Base-by-base conservation (phyloP, 2,329 filamentous ascomycete genomes). In the Aspergillus texensis region DNA sequence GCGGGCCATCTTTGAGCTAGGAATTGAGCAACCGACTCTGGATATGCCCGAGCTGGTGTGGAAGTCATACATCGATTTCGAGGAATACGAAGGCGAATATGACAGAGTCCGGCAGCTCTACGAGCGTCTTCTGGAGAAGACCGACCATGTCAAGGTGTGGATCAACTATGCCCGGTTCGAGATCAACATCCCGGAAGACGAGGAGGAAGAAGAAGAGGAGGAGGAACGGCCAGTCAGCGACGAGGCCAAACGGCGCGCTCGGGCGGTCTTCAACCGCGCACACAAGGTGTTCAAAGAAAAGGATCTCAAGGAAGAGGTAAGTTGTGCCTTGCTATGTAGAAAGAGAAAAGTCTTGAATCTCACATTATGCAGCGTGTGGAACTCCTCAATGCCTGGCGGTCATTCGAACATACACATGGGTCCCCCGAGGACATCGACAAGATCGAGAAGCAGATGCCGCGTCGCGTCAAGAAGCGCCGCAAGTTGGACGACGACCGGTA, bases 91-190 rank as follows among this genome's bases (percentile, higher is more conserved):
- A 78, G 92, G 89, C 72, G 93, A 97, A 78, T 97, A 94, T 78
- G 92, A 93, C 59, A 85, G 89, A 56, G 93, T 93, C 5, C 86
- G 95, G 56, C 82, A 83, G 4, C 83, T 99, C 52, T 99, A 98
- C 80, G 94, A 98, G 81, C 88, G 94, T 9, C 85, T 99, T 14
- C 85, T 99, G 50, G 85, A 92, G 73, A 97, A 96, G 88, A 97
- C 95, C n/a, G 90, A 95, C 74, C 95, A 99, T 75, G 93, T 97
- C 83, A 99, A 98, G 84, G 95, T 99, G 64, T 99, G 95, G 95
- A 96, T 95, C 78, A 94, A 92, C 77, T 99, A 94, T 80, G 95
- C 95, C n/a, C 92, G 96, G 77, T 98, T 99, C 74, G 95, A 99
- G 79, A 92, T 98, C 82, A 94, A 95, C 76, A 89, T 97, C 0